Conservation (phyloP, 73 alveolate genomes). For the Paramecium tetraurelia region DNA sequence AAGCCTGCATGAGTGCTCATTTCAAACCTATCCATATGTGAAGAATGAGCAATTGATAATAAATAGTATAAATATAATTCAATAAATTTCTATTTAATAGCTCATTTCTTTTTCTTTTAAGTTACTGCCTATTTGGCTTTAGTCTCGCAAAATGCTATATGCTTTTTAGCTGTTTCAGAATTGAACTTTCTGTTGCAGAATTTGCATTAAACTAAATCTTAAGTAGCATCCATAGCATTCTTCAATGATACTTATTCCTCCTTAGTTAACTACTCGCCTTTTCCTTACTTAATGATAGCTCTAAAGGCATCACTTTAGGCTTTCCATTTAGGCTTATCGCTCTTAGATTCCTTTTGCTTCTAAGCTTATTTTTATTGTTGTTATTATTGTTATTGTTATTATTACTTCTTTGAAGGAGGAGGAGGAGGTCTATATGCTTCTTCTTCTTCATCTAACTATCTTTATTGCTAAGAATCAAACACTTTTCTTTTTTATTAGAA, state of each 20-base stretch:
- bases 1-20: conserved; percentile 92
- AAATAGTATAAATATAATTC: not conserved
- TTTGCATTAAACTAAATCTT: conserved; percentile 61
- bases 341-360: not conserved
- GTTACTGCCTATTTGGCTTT: conserved; percentile 62
- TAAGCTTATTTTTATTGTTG: not conserved
- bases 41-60: not conserved
- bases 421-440: not conserved
- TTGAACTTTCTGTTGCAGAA: conserved; percentile 69
- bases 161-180: conserved; percentile 68
- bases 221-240: conserved; percentile 48
- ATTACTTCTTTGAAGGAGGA: not conserved
- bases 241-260: not conserved
- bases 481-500: conserved; percentile 70
- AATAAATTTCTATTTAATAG: not conserved
- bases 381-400: not conserved
- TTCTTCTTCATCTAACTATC: conserved; percentile 44
- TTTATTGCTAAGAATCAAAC: conserved; percentile 64
- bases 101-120: not conserved
- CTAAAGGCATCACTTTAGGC: conserved; percentile 66
- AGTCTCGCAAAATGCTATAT: conserved; percentile 70
- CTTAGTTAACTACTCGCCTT: conserved; percentile 45
- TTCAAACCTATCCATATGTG: conserved; percentile 87
- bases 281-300: conserved; percentile 66
- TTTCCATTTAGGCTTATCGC: conserved; percentile 61